Evolutionary conservation across 106 monocot genomes (phyloP).

Genomic region (Amphibolis antarctica): DNA sequence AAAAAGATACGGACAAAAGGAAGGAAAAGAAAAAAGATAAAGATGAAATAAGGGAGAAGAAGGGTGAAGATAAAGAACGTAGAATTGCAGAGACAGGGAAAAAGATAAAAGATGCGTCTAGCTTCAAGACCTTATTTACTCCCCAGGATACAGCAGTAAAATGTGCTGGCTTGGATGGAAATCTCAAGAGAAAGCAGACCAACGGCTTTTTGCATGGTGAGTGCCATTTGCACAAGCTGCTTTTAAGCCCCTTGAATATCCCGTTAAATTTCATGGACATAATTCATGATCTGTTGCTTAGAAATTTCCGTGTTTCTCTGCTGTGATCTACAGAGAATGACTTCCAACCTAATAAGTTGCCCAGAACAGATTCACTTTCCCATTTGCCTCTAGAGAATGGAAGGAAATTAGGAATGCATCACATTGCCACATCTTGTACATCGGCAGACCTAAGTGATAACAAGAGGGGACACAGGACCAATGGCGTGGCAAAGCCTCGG

Average conservation of each 20-base stretch:
- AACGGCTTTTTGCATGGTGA: conserved; percentile 63
- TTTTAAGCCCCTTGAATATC: not conserved
- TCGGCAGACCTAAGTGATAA: conserved; percentile 16
- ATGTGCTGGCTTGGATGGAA: conserved; percentile 16
- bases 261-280: not conserved
- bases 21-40: conserved; percentile 16
- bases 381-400: conserved; percentile 37
- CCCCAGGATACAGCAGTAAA: conserved; percentile 8
- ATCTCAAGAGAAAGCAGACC: conserved; percentile 39
- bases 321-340: conserved; percentile 51
- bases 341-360: conserved; percentile 39
- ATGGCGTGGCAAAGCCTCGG: conserved; percentile 24
- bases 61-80: conserved; percentile 18
- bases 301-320: conserved; percentile 3
- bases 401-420: conserved; percentile 12
- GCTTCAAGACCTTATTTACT: conserved; percentile 20
- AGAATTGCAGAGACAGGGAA: conserved; percentile 14
- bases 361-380: conserved; percentile 25
- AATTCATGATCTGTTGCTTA: conserved; percentile 6
- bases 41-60: conserved; percentile 12
- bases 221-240: conserved; percentile 14
- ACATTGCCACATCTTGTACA: conserved; percentile 3
- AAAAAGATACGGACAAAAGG: conserved; percentile 9
- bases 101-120: conserved; percentile 21
- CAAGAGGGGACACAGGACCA: conserved; percentile 21